Evolutionary conservation across 2,329 filamentous ascomycete species (phyloP), one percentile per base, ranked within the genome.

Genomic region (Juglanconis sp.): DNA sequence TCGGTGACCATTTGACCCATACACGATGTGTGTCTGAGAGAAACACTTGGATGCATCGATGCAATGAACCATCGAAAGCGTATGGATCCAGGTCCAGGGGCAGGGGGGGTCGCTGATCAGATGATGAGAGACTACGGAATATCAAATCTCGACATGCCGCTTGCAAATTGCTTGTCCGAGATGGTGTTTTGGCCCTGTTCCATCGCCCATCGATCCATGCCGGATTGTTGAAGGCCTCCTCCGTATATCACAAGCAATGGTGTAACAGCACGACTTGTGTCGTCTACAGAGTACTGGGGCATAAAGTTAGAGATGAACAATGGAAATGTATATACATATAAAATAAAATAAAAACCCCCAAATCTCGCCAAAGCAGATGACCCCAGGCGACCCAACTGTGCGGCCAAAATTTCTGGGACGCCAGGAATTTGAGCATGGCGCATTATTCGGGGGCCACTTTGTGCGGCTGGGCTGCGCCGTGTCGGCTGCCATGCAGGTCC

Each of bases 351-450:
- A 24, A 24, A 24, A 10, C 10, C 54, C 46, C 44, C 46, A 63
- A 55, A 61, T 58, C 47, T 56, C 61, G 61, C 61, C 61, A 60
- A 61, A 59, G 44, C 50, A 57, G 42, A 55, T 60, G 60, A 60
- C 53, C 56, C 56, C 51, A 24, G 56, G 30, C 35, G 50, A 61
- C 54, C 51, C 50, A 46, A 53, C 56, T 42, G 57, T 61, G 53
- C 57, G 44, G 53, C 48, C 57, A 30, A 31, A 54, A 51, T 42
- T 63, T 49, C 55, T 59, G 47, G 47, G 31, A 49, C 53, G 53
- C 49, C 54, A 32, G 24, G n/a, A 32, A 42, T 15, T n/a, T 50
- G 17, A 34, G 52, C 42, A 62, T 38, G 48, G 44, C 49, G 36
- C 51, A 55, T 61, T n/a, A n/a, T 40, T 49, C 36, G 36, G 55